These are phyloP conservation scores for Tolypocladium tundrense DNA, from an alignment of 2,329 filamentous ascomycete genomes.

Conservation along the genomic window DNA sequence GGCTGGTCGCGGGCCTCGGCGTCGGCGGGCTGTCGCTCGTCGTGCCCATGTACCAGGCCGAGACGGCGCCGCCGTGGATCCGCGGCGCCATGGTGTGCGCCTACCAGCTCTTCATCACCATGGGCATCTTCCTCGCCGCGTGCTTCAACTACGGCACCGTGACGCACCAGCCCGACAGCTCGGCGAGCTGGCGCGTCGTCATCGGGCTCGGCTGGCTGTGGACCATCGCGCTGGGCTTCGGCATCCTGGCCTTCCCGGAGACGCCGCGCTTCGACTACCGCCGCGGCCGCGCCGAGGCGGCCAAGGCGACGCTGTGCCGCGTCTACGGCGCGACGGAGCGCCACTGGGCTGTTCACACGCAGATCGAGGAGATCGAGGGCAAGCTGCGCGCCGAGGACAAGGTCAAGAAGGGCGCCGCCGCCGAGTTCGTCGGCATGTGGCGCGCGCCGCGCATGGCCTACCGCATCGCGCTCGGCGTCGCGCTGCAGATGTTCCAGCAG, in stretches of 20 bases:
- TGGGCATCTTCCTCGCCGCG: slow-evolving; percentile 53
- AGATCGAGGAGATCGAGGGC: slow-evolving; percentile 42
- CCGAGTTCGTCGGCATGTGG: slow-evolving; percentile 49
- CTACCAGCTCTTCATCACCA: slow-evolving; percentile 64
- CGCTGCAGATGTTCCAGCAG: slow-evolving; percentile 57
- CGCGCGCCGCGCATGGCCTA: slow-evolving; percentile 54
- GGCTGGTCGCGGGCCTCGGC: slow-evolving; percentile 55
- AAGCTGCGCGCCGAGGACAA: slow-evolving; percentile 39
- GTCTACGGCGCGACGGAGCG: slow-evolving; percentile 35
- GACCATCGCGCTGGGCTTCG: slow-evolving; percentile 34
- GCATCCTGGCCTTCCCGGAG: slow-evolving; percentile 40
- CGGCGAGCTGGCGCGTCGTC: slow-evolving; percentile 51
- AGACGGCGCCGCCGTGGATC: slow-evolving; percentile 57
- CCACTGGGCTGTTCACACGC: slow-evolving; percentile 33
- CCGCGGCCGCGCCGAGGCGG: slow-evolving; percentile 33
- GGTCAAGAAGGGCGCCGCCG: slow-evolving; percentile 27
- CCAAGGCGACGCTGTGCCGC: slow-evolving; percentile 34
- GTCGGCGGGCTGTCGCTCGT: slow-evolving; percentile 56
- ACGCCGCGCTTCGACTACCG: slow-evolving; percentile 42
- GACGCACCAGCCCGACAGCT: slow-evolving; percentile 29
- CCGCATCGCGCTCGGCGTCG: slow-evolving; percentile 48
- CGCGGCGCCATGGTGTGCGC: slow-evolving; percentile 54
- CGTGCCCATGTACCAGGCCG: slow-evolving; percentile 66
- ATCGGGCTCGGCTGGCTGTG: slow-evolving; percentile 43
- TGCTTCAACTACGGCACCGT: slow-evolving; percentile 54